Evolutionary conservation across 2,329 filamentous ascomycete species (phyloP), one percentile per base, ranked within the genome.

Genomic region (Aspergillus latus): DNA sequence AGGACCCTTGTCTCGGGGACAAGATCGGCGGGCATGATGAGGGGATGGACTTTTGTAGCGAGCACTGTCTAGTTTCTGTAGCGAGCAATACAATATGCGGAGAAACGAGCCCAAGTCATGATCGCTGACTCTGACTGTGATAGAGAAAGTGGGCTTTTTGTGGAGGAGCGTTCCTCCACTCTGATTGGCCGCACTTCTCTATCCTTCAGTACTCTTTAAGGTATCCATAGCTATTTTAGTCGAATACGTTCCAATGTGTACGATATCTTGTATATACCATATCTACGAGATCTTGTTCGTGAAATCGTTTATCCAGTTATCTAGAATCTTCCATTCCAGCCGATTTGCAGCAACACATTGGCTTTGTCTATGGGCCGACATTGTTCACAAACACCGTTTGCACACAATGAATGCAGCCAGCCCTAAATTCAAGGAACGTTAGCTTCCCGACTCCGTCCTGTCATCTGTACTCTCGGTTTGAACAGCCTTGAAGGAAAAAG

Each of bases 1-100:
- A 97, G 82, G 60, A 97, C 91, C 66, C 81, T 78, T 50, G 84
- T 87, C 64, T 87, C 84, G 26, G 84, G 84, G 48, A 85, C 76
- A 53, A 75, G 66, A 45, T 78, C 75, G 10, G 61, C 59, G 16
- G 66, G 65, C 68, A 74, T 74, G 53, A 49, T 60, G 37, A 55
- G 21, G 21, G 8, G 46, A 49, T 47, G 49, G 26, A 44, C 26
- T 28, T 28, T 28, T 28, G 26, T 28, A 52, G 9, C 6, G 16
- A 21, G 26, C n/a, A 15, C n/a, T 26, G 44, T 32, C 8, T 39
- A 44, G 29, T 13, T 13, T 30, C 42, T 16, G 28, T n/a, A n/a
- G 28, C 43, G 26, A 32, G 7, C 10, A 51, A 48, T 28, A 48
- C 32, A 36, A 51, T 48, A n/a, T 11, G 36, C 58, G 46, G 21